Evolutionary conservation across 2,329 filamentous ascomycete genomes (phyloP).

Genomic region (Fusarium bactridioides): DNA sequence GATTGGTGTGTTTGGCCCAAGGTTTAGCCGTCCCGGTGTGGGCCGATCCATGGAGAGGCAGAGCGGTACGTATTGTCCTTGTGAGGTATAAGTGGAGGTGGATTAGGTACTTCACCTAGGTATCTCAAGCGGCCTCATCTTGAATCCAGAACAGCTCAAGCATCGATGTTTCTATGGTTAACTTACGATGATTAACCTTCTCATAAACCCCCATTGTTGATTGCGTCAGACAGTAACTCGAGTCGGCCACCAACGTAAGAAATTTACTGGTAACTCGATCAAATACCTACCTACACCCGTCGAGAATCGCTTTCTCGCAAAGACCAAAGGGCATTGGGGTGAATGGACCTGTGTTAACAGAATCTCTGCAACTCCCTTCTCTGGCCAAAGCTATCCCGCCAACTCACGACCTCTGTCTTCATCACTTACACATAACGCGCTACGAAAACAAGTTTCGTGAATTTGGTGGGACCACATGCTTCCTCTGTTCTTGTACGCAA

Average conservation of each 20-base stretch:
- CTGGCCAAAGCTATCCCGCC: conserved; percentile 3
- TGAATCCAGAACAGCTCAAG: neutral
- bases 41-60: neutral
- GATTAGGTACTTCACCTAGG: neutral
- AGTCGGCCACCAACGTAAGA: neutral
- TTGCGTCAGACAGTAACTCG: neutral
- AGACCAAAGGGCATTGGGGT: neutral
- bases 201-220: neutral
- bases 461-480: conserved; percentile 24
- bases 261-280: conserved; percentile 10
- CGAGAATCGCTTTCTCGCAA: neutral
- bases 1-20: conserved; percentile 42
- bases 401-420: conserved; percentile 10
- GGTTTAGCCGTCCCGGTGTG: conserved; percentile 21
- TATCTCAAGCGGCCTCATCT: neutral
- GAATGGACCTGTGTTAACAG: conserved; percentile 14
- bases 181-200: neutral
- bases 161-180: neutral
- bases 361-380: conserved; percentile 17
- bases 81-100: neutral
- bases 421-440: conserved; percentile 1
- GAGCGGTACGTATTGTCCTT: conserved; percentile 21
- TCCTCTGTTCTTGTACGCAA: conserved; percentile 12
- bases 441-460: neutral
- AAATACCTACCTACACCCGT: neutral